phyloP scores from a whole-genome alignment of 768 basidiomycete species.

The Boletus pseudo-olivaceus region DNA sequence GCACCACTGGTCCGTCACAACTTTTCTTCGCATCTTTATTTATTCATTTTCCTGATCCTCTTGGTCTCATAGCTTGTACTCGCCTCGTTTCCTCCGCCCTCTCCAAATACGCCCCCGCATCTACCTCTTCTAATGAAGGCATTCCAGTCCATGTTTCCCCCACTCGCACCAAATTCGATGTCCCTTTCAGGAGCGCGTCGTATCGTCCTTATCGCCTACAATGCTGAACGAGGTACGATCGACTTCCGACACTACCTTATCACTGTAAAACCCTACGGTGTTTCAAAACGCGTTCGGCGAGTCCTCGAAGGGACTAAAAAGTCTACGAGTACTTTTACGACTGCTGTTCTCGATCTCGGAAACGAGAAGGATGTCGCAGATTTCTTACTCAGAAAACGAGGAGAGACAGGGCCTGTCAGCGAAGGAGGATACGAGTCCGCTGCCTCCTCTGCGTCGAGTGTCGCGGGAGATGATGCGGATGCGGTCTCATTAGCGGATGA shows the following conservation, averaged over 20 bases:
- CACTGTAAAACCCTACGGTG: constrained; percentile 90
- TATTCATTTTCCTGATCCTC: background rate
- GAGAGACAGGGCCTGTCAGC: constrained; percentile 52
- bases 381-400: constrained; percentile 75
- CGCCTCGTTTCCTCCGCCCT: constrained; percentile 77
- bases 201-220: constrained; percentile 91
- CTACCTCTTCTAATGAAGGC: constrained; percentile 90
- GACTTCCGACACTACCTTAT: constrained; percentile 95
- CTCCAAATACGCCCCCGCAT: constrained; percentile 74
- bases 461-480: constrained; percentile 78
- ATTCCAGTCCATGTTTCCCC: constrained; percentile 95
- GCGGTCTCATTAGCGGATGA: constrained; percentile 85
- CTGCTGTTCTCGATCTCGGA: constrained; percentile 69
- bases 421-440: constrained; percentile 75
- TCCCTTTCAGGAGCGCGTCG: constrained; percentile 87
- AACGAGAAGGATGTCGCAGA: constrained; percentile 95
- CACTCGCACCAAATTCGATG: constrained; percentile 78
- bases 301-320: constrained; percentile 65
- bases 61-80: constrained; percentile 64
- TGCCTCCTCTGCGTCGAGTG: constrained; percentile 77
- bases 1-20: constrained; percentile 73
- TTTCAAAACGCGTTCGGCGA: constrained; percentile 86
- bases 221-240: constrained; percentile 77
- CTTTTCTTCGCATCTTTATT: background rate
- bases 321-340: constrained; percentile 19